Base-by-base conservation (phyloP, 2,329 filamentous ascomycete species). In the Pseudopithomyces chartarum region DNA sequence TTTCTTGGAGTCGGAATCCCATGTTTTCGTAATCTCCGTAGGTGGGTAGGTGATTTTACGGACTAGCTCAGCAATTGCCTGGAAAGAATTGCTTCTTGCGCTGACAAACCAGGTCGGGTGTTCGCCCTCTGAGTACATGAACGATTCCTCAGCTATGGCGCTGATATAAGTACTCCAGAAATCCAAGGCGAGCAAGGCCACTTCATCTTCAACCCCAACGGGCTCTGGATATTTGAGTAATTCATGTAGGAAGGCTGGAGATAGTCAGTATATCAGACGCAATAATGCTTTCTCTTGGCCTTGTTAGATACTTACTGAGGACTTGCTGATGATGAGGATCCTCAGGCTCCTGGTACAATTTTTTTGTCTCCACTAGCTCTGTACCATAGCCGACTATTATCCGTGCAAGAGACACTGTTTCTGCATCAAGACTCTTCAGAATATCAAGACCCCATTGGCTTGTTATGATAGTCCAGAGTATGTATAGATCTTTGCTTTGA, bases 101-200 rank as follows among this genome's bases (percentile, higher is more conserved):
- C 80, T 73, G 7, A 79, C 76, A 47, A 88, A 81, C 87, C 88
- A 91, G 6, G 75, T 63, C 2, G 79, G 74, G 5, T 75, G 4
- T 75, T 56, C 55, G n/a, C 56, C 56, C 57, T 65, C 53, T 45
- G 70, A 3, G 76, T 76, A 22, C 66, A 73, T 57, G 54, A 74
- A 63, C 1, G 62, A 62, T 76, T 80, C 69, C 87, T 89, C 57
- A 81, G 84, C 79, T 87, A 79, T 81, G 12, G 85, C 84, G 74
- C 92, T 90, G 6, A 90, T 85, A 69, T 88, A 92, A 1, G 85
- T 87, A 17, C 85, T 88, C 91, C 91, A 95, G 70, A 95, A 94
- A 66, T 95, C 90, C 13, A 94, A 81, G 1, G 88, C 85, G 1
- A 87, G 85, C 0, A 90, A 84, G 54, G 91, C 92, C 11, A 92